phyloP scores from a whole-genome alignment of 163 green algal species.

The Scenedesmus sp. region DNA sequence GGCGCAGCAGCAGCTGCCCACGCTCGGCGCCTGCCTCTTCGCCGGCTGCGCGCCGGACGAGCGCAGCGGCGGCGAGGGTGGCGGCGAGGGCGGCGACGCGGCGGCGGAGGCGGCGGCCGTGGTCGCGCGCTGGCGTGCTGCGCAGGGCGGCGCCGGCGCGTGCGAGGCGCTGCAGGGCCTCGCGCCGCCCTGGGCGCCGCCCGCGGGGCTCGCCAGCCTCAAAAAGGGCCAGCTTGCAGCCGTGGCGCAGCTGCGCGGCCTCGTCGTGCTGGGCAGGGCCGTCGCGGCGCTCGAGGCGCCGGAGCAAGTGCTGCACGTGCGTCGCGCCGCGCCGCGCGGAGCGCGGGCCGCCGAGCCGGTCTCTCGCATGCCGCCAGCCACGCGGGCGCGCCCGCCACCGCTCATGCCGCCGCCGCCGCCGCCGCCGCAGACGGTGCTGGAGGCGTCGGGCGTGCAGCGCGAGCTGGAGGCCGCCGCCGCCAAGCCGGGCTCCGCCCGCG shows the following conservation, averaged over 20 bases:
- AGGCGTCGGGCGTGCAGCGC: not conserved
- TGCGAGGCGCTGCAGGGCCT: not conserved
- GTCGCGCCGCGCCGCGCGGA: no score
- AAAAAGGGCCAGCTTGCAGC: not conserved
- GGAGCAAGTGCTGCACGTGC: slow-evolving; percentile 14
- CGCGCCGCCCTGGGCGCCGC: not conserved
- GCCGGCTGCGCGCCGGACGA: no score
- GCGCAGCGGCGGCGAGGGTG: no score
- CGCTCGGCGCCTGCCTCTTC: no score
- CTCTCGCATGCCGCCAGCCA: no score
- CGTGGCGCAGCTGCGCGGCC: slow-evolving; percentile 13
- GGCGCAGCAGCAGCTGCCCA: no score
- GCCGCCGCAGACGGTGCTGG: slow-evolving; percentile 28
- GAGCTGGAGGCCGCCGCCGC: not conserved
- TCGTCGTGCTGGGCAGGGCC: slow-evolving; percentile 25
- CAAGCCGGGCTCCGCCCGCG: no score
- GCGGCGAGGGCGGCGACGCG: no score
- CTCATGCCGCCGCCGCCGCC: not conserved
- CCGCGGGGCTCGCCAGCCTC: not conserved
- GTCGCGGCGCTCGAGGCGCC: not conserved
- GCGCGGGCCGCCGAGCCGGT: no score
- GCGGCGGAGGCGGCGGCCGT: no score
- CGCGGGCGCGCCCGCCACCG: not conserved
- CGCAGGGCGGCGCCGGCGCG: no score
- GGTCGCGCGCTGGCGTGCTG: no score